Evolutionary conservation across 768 basidiomycete genomes (phyloP).

Genomic region (Psilocybe sp.): DNA sequence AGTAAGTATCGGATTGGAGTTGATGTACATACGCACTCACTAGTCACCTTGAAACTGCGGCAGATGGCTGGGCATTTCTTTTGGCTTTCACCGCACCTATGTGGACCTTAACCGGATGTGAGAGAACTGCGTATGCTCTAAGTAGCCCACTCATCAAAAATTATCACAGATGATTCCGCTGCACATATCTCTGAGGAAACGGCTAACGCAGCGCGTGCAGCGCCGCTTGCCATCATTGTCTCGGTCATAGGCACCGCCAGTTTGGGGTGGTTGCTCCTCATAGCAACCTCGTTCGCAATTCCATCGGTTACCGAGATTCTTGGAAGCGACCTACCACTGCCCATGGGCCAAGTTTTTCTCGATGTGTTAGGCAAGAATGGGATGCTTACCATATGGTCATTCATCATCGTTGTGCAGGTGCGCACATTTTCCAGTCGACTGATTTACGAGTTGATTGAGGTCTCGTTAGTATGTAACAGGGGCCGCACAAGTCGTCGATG

Average conservation of each 20-base stretch:
- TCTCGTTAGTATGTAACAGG: constrained; percentile 71
- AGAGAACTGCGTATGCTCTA: constrained; percentile 15
- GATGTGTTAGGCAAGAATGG: constrained; percentile 63
- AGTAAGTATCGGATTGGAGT: constrained; percentile 33
- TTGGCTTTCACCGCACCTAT: constrained; percentile 72
- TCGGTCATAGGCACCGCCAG: constrained; percentile 58
- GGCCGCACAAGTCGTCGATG: constrained; percentile 72
- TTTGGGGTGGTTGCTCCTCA: constrained; percentile 64
- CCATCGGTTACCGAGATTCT: constrained; percentile 51
- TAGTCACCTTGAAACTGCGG: neutral
- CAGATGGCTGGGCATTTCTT: constrained; percentile 74
- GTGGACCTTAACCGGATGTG: constrained; percentile 80
- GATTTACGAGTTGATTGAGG: too few species aligned
- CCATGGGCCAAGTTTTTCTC: constrained; percentile 72
- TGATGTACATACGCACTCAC: neutral
- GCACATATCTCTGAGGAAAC: constrained; percentile 76
- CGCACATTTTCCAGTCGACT: constrained; percentile 3
- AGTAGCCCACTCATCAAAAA: constrained; percentile 4
- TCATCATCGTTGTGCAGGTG: constrained; percentile 59
- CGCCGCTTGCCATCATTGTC: constrained; percentile 67
- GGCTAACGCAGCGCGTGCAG: constrained; percentile 58
- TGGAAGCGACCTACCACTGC: constrained; percentile 49
- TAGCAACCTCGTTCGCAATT: constrained; percentile 65
- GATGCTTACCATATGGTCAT: constrained; percentile 71
- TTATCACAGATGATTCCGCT: constrained; percentile 62